These are phyloP conservation scores for Penicillium diatomitis DNA, from an alignment of 495 filamentous ascomycete species.

Conservation along the genomic window DNA sequence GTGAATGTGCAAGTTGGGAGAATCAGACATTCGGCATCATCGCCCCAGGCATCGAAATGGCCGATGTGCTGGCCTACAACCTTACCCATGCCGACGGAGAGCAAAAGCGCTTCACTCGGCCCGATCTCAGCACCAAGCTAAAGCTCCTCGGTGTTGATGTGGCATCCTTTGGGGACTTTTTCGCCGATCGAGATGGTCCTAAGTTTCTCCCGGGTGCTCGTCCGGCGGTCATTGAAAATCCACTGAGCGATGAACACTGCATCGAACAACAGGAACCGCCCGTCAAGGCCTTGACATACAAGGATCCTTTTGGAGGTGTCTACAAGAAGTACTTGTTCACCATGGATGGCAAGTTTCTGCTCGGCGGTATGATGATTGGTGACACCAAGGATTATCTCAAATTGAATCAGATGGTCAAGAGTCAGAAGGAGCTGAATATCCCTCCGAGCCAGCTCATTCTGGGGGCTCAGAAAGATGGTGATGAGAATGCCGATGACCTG, in stretches of 20 bases:
- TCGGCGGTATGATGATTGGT: conserved; percentile 98
- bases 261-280: conserved; percentile 30
- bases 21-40: conserved; percentile 91
- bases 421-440: conserved; percentile 71
- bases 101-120: conserved; percentile 65
- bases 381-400: conserved; percentile 94
- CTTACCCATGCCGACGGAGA: conserved; percentile 74
- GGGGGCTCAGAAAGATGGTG: conserved; percentile 63
- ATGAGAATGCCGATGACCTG: conserved; percentile 63
- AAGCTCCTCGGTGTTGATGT: conserved; percentile 93
- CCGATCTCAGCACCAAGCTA: conserved; percentile 88
- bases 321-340: conserved; percentile 98
- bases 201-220: conserved; percentile 56
- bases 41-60: conserved; percentile 93
- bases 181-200: conserved; percentile 83
- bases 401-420: conserved; percentile 88
- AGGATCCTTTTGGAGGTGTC: conserved; percentile 85
- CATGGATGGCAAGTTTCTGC: conserved; percentile 80
- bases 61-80: conserved; percentile 91
- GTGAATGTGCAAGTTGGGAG: conserved; percentile 93
- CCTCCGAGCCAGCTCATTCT: conserved; percentile 87
- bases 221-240: conserved; percentile 13
- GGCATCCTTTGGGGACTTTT: conserved; percentile 93
- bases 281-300: conserved; percentile 86
- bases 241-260: conserved; percentile 22